Evolutionary conservation across 139 green algal species (phyloP).

Genomic region (Auxenochlorella pyrenoidosa): DNA sequence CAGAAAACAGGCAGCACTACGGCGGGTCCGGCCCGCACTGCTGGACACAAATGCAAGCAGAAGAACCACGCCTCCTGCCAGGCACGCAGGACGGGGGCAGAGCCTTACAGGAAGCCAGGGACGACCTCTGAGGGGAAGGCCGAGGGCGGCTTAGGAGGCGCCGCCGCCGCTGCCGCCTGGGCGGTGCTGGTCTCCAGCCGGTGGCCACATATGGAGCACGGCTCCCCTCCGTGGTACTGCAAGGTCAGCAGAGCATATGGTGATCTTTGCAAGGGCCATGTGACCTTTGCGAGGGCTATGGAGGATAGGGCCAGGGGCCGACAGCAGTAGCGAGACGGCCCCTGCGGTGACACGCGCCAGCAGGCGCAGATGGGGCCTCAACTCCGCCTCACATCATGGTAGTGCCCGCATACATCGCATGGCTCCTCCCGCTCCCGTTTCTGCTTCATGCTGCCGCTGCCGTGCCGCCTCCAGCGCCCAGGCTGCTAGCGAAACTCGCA

Average conservation of each 20-base stretch:
- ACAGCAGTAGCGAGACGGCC: too few species aligned
- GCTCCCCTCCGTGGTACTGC: conserved; percentile 84
- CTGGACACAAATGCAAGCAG: too few species aligned
- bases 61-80: too few species aligned
- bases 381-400: conserved; percentile 78
- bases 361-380: background rate
- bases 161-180: background rate
- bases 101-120: conserved; percentile 66
- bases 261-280: background rate
- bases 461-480: background rate
- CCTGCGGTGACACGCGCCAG: too few species aligned
- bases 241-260: background rate
- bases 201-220: conserved; percentile 86
- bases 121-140: conserved; percentile 83
- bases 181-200: conserved; percentile 48
- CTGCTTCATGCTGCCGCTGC: conserved; percentile 13
- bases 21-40: too few species aligned
- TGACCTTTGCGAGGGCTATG: background rate
- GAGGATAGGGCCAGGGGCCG: too few species aligned
- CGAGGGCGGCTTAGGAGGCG: conserved; percentile 4
- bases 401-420: conserved; percentile 89
- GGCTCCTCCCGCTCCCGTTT: conserved; percentile 79
- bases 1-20: too few species aligned
- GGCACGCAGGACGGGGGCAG: too few species aligned
- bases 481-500: background rate